Conservation (phyloP, 768 basidiomycete genomes). For the Polyporus arcularius region DNA sequence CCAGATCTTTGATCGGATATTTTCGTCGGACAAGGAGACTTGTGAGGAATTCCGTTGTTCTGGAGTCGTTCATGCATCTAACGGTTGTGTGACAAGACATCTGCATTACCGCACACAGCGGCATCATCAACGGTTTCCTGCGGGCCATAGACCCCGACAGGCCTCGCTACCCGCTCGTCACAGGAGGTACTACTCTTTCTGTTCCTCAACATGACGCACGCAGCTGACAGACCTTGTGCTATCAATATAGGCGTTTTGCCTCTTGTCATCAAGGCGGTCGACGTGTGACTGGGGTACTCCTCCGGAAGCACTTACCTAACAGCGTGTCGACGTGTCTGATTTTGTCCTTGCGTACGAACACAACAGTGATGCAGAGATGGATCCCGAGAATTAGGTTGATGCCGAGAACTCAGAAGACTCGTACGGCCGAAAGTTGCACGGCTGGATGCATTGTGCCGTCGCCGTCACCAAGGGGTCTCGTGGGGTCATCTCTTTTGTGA, state of each 20-base stretch:
- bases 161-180: constrained; percentile 48
- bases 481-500: too few relatives aligned
- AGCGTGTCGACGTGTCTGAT: too few relatives aligned
- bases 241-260: constrained; percentile 17
- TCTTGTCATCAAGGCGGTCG: constrained; percentile 14
- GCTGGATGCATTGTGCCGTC: too few relatives aligned
- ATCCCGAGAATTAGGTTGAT: too few relatives aligned
- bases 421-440: too few relatives aligned
- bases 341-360: too few relatives aligned
- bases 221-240: not conserved
- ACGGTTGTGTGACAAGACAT: constrained; percentile 44
- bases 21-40: constrained; percentile 43
- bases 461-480: too few relatives aligned
- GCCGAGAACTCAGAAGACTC: too few relatives aligned
- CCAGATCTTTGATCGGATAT: constrained; percentile 56
- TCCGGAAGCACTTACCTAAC: too few relatives aligned
- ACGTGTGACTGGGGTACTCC: not conserved
- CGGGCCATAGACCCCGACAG: constrained; percentile 41
- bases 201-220: too few relatives aligned
- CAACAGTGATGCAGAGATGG: too few relatives aligned
- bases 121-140: constrained; percentile 60
- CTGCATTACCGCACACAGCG: constrained; percentile 67
- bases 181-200: constrained; percentile 50
- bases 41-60: constrained; percentile 42
- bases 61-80: not conserved